Conservation (phyloP, 805 yeast genomes). For the Clavispora carvajalis region DNA sequence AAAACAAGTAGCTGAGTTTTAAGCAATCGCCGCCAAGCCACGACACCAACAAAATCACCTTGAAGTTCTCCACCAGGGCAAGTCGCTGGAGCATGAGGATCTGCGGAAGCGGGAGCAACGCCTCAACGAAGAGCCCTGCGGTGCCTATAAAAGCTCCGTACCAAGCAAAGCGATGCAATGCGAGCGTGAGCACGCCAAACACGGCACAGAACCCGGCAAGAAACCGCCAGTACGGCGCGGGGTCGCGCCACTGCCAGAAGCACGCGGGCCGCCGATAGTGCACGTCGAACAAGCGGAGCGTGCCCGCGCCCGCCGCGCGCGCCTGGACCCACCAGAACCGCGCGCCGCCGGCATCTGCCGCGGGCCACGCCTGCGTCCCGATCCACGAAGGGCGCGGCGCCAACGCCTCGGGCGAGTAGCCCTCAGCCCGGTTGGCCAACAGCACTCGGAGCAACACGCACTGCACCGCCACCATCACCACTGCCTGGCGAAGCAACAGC, state of each 20-base stretch:
- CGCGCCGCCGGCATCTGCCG: conserved; percentile 5
- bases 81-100: conserved; percentile 62
- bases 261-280: conserved; percentile 56
- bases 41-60: conserved; percentile 64
- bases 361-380: conserved; percentile 7
- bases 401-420: conserved; percentile 30
- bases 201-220: conserved; percentile 40
- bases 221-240: conserved; percentile 58
- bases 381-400: conserved; percentile 24
- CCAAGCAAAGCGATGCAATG: conserved; percentile 28
- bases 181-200: conserved; percentile 37
- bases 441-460: conserved; percentile 57
- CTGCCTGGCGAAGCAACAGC: conserved; percentile 71
- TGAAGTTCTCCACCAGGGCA: conserved; percentile 72
- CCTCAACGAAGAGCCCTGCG: conserved; percentile 65
- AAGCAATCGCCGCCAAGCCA: conserved; percentile 89
- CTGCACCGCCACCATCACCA: conserved; percentile 84
- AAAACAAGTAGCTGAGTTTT: conserved; percentile 68
- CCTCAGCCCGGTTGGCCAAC: conserved; percentile 46
- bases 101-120: conserved; percentile 72
- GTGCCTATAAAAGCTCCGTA: conserved; percentile 54
- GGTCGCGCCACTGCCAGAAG: conserved; percentile 86
- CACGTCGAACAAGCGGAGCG: conserved; percentile 64
- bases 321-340: conserved; percentile 3
- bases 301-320: conserved; percentile 9